Base-by-base conservation (phyloP, 176 grass and related monocot genomes). In the Hyparrhenia diplandra region DNA sequence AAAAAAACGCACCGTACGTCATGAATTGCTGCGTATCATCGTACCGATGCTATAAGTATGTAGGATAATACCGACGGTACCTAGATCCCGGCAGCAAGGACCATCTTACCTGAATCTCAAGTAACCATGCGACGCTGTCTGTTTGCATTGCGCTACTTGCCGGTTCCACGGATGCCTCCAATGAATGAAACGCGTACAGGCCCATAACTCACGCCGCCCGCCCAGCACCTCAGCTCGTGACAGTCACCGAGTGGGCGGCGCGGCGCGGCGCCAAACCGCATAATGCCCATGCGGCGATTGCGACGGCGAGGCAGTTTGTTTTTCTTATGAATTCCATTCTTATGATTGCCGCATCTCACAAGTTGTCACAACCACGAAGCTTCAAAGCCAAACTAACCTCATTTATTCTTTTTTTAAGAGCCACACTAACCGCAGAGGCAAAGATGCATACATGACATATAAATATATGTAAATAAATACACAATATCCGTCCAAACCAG, bases 261-360 rank as follows among this genome's bases (percentile, higher is more conserved):
- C 66, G n/a, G 78, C 68, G 29, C 75, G 52, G 76, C 87, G 87
- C 51, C 81, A 17, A 76, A 89, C 52, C 63, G 28, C 78, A 85
- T 76, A 69, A 84, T 80, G 31, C 10, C 16, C 71, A 68, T 8
- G 82, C 76, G 51, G 18, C 36, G 36, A 37, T 5, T 3, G 35
- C 35, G 35, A 36, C 35, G 35, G 35, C 35, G 35, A 36, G 1
- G 24, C 24, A 27, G 25, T 62, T 62, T 57, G n/a, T n/a, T n/a
- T n/a, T 62, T 29, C 4, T 61, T 61, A 28, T 13, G 10, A 58
- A 11, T 14, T 27, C 59, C 25, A 6, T 29, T 21, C 55, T 86
- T 23, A 60, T 88, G 72, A 59, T 37, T 59, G 81, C 49, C 52
- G 30, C 78, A 64, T 45, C 67, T 55, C 74, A 57, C 73, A 69